Evolutionary conservation across 805 yeast species (phyloP), one percentile per base, ranked within the genome.

Genomic region (Candida bentonensis): DNA sequence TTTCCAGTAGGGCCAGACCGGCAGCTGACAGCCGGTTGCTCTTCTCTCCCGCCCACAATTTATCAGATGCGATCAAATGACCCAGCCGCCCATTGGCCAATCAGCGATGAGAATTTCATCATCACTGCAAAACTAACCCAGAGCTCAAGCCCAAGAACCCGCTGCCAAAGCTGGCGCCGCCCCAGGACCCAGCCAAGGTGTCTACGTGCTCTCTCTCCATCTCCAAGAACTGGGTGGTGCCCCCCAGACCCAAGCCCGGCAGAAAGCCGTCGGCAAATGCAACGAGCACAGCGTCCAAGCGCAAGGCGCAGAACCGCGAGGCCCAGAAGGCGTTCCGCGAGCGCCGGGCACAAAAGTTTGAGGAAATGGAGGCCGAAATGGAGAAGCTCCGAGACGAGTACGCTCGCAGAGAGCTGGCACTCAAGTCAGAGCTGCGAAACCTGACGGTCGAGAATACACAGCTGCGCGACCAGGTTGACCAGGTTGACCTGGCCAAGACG

Each of bases 191-290:
- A 9, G 5, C 36, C 5, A 30, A 30, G 36, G n/a, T 17, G 17
- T 30, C 36, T 5, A 30, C 36, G 7, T 30, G 36, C 36, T 87
- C 58, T 45, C 60, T 63, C 15, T 53, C 56, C 23, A 79, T 89
- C 1, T 79, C 87, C 43, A 80, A 80, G 55, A 78, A 76, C 55
- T 85, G 92, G 88, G 87, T 81, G 4, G 64, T 82, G 23, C 94
- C 94, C 2, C 94, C 94, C 9, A 68, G 92, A 51, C 92, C 94
- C 22, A 79, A 82, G 57, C 70, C 70, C 13, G 71, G 72, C 23
- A 53, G 73, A 22, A 77, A 77, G 97, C 97, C 0, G 92, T 98
- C 66, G 86, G 85, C 1, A 95, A 89, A 55, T 92, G 98, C 59
- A 74, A 97, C 13, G 97, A 92, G 62, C 98, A 89, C 60, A 92